Percentiles rank a stretch among this genome's conserved stretches.
Conservation (phyloP, 176 grass and related monocot genomes). For the Oryza nivara region DNA sequence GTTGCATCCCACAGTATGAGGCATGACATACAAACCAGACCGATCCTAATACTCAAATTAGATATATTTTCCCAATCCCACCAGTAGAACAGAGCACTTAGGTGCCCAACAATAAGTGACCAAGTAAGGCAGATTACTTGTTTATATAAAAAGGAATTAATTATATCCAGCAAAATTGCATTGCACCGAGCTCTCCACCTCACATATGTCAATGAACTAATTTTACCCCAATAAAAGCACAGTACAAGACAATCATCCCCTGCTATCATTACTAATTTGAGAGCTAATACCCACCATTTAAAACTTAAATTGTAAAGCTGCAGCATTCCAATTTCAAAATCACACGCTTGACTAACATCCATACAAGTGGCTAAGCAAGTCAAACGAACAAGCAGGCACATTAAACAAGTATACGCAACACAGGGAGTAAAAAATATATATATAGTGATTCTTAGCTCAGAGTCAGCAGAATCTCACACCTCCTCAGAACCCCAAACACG, state of each 20-base stretch:
- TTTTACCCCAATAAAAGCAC: conserved; percentile 7
- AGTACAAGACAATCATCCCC: background rate
- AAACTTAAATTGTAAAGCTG: background rate
- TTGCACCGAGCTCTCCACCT: conserved; percentile 12
- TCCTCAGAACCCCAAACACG: conserved; percentile 69
- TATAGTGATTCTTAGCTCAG: background rate
- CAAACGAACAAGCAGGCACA: background rate
- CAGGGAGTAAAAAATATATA: background rate
- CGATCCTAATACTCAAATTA: background rate
- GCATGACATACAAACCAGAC: background rate
- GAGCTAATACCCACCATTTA: background rate
- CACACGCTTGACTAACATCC: background rate
- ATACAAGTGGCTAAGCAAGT: background rate
- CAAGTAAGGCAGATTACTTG: conserved; percentile 6
- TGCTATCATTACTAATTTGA: background rate
- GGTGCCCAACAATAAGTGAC: background rate
- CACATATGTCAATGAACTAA: background rate
- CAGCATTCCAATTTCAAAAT: background rate
- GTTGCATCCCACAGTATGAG: background rate
- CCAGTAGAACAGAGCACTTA: background rate
- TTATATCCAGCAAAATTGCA: conserved; percentile 11
- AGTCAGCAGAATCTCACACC: conserved; percentile 54
- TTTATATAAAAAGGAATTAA: conserved; percentile 11
- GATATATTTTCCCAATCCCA: background rate
- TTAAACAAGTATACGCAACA: background rate